Evolutionary conservation across 768 basidiomycete genomes (phyloP).

Genomic region (Mycena galericulata): DNA sequence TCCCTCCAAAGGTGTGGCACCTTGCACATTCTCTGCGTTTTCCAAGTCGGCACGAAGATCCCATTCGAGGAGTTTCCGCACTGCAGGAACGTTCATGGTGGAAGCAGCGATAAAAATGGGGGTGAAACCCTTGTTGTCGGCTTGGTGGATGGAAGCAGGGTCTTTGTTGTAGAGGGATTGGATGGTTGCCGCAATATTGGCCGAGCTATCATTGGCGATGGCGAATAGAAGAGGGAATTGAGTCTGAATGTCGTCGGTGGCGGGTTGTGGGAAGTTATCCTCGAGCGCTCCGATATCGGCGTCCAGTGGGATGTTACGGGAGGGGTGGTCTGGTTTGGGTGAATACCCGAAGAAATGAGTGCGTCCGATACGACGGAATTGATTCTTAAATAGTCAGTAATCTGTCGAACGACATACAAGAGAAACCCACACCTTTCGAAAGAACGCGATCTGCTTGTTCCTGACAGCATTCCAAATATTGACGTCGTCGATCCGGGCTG

Average conservation of each 20-base stretch:
- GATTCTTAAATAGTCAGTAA: conserved; percentile 32
- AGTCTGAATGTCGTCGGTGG: neutral
- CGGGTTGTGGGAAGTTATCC: conserved; percentile 1
- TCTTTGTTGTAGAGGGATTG: conserved; percentile 18
- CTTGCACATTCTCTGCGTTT: conserved; percentile 25
- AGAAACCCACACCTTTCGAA: conserved; percentile 12
- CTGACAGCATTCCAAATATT: neutral
- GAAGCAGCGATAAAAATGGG: conserved; percentile 29
- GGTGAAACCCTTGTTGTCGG: conserved; percentile 31
- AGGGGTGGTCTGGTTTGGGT: conserved; percentile 37
- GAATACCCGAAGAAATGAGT: conserved; percentile 42
- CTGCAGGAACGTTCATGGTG: conserved; percentile 19
- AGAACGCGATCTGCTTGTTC: conserved; percentile 18
- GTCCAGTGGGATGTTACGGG: conserved; percentile 25
- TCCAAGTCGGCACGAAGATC: conserved; percentile 28
- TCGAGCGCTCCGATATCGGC: conserved; percentile 13
- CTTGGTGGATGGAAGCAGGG: conserved; percentile 26
- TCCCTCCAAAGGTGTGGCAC: conserved; percentile 29
- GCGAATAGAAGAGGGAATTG: conserved; percentile 27
- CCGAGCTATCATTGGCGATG: conserved; percentile 10
- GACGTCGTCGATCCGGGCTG: conserved; percentile 48
- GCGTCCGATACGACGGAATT: conserved; percentile 43
- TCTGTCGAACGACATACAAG: too few relatives aligned
- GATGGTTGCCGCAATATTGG: conserved; percentile 4
- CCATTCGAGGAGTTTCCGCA: conserved; percentile 26